Percentiles rank a stretch among this genome's conserved stretches.
Conservation (phyloP, 225 moss, liverwort and hornwort species). For the Pseudoscleropodium purum region DNA sequence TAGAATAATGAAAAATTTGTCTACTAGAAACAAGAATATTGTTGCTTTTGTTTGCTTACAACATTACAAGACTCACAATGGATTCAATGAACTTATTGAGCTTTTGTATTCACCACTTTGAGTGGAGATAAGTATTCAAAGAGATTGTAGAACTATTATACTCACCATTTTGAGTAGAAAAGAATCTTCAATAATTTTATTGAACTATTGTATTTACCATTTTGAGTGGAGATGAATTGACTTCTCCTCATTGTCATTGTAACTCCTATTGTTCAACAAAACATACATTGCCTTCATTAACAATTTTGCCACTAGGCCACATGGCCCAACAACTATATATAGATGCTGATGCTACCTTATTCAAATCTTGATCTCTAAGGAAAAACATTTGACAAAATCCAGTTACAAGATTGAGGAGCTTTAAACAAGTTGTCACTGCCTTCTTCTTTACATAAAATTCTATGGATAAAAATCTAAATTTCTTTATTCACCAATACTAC, state of each 20-base stretch:
- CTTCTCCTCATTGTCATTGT: too few species aligned
- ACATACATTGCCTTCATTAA: neutral
- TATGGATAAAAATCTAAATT: accelerated
- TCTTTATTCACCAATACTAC: accelerated
- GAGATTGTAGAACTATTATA: accelerated
- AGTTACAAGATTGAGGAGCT: accelerated
- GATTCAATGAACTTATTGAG: neutral
- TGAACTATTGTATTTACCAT: neutral
- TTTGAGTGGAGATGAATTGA: neutral
- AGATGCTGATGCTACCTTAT: neutral
- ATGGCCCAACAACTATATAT: neutral
- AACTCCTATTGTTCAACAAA: neutral
- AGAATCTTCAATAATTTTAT: accelerated
- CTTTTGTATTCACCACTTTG: neutral
- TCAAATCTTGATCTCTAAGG: neutral
- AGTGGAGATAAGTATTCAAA: neutral
- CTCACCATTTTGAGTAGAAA: neutral
- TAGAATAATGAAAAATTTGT: neutral
- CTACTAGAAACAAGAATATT: accelerated
- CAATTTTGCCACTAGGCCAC: neutral
- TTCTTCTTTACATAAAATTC: neutral
- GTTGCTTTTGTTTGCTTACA: neutral
- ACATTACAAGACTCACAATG: accelerated
- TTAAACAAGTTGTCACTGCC: accelerated
- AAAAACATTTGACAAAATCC: accelerated